Base-by-base conservation (phyloP, 2,329 filamentous ascomycete species). In the Apiospora malaysiana region DNA sequence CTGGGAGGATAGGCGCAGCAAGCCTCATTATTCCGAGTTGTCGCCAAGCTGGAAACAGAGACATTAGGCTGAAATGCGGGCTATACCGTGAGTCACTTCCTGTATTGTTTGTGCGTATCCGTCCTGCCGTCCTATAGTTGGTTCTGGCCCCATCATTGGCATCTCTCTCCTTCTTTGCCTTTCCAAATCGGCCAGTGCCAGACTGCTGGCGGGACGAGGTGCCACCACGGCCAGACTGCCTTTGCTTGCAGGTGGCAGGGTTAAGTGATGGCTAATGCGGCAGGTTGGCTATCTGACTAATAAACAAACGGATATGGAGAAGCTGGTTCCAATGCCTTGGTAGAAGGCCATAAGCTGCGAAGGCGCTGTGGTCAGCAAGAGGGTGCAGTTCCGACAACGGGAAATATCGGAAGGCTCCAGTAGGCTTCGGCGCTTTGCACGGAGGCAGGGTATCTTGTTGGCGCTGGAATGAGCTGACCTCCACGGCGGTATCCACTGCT, bases 331-430 rank as follows among this genome's bases (percentile, higher is more conserved):
- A 37, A 40, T 40, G 8, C 32, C 32, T 40, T 63, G 56, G 27
- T 21, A 59, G 7, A 37, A 37, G 51, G 16, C 51, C 27, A 59
- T 59, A 59, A 59, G 51, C 51, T 59, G 51, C 51, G 56, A 63
- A 40, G 40, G 56, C 56, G 56, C 56, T 63, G 56, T 9, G 32
- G 32, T 40, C 23, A 21, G 42, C 23, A 2, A 67, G 32, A 23
- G 16, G n/a, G 56, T 63, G 56, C 56, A 40, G 32, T 40, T 63
- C 32, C 42, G 65, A 25, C 40, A 45, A 46, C 65, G 65, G 65
- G 65, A 67, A 67, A 67, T 45, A 45, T 67, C 65, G 65, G 65
- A 67, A 46, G 65, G 27, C 43, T 32, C 32, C 23, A n/a, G 45
- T 16, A 43, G 43, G 65, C 40, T 46, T 67, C 65, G 65, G 65